These are phyloP conservation scores for Cystobasidiaceae sp. DNA, from an alignment of 1,284 basidiomycete genomes.

Conservation along the genomic window DNA sequence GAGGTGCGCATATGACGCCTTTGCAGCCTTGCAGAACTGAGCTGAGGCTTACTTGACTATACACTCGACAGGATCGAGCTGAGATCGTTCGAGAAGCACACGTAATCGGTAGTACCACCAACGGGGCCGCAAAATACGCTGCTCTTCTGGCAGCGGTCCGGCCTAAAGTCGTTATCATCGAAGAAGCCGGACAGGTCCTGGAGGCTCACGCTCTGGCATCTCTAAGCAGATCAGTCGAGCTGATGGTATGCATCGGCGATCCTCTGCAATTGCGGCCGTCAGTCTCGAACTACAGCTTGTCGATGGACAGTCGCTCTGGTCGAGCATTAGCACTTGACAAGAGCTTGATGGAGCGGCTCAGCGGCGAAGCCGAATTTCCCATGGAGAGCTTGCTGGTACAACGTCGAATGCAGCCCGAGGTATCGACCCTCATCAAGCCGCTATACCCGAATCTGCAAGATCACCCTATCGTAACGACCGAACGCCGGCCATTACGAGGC, in stretches of 20 bases:
- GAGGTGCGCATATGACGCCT: not conserved
- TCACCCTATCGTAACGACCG: constrained; percentile 53
- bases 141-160: constrained; percentile 31
- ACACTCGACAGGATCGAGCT: constrained; percentile 23
- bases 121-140: constrained; percentile 39
- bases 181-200: constrained; percentile 34
- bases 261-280: constrained; percentile 32
- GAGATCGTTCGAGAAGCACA: constrained; percentile 29
- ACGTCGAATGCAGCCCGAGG: constrained; percentile 52
- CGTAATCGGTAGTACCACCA: constrained; percentile 43
- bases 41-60: not conserved
- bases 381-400: constrained; percentile 55
- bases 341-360: constrained; percentile 60
- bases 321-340: constrained; percentile 57
- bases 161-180: constrained; percentile 24
- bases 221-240: constrained; percentile 22
- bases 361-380: constrained; percentile 51
- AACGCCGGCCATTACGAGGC: constrained; percentile 56
- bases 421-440: constrained; percentile 54
- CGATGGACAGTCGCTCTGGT: constrained; percentile 55
- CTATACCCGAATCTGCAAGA: constrained; percentile 60
- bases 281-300: constrained; percentile 44
- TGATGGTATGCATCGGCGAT: constrained; percentile 34
- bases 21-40: not conserved
- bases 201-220: constrained; percentile 33